Conservation (phyloP, 352 stramenopile genomes). For the Phytophthora kernoviae region DNA sequence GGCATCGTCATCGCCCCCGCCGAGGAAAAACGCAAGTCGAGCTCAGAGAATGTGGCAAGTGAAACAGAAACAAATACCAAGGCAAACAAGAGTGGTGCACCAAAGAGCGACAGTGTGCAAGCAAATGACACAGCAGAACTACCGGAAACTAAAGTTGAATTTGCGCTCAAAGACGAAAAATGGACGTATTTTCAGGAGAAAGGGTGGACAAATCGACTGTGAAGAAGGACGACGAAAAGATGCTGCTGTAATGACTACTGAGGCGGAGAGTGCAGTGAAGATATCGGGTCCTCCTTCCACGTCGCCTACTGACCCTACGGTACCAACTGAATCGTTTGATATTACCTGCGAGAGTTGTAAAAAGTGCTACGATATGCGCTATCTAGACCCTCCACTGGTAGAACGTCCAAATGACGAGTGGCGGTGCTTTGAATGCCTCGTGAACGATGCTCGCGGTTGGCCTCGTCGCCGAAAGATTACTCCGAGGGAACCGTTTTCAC, state of each 20-base stretch:
- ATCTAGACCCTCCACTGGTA: conserved; percentile 79
- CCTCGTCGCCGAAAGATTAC: conserved; percentile 56
- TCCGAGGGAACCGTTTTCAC: conserved; percentile 34
- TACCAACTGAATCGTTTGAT: conserved; percentile 61
- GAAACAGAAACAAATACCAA: conserved; percentile 2
- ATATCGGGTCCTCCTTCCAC: conserved; percentile 9
- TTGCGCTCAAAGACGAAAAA: neutral
- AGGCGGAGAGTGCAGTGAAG: conserved; percentile 4
- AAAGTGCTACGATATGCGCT: conserved; percentile 85
- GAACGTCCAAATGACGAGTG: conserved; percentile 79
- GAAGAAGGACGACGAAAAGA: neutral
- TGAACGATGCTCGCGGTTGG: conserved; percentile 87
- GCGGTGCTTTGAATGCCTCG: conserved; percentile 88
- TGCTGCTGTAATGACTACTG: conserved; percentile 5
- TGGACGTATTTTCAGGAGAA: neutral
- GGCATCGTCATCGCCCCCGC: conserved; percentile 7
- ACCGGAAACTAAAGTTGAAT: conserved; percentile 3
- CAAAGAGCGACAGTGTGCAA: conserved; percentile 1
- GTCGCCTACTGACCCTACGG: conserved; percentile 32
- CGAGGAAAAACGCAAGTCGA: conserved; percentile 27
- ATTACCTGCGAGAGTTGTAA: conserved; percentile 81
- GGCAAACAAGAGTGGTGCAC: neutral
- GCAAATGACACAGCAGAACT: conserved; percentile 4
- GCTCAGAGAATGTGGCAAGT: conserved; percentile 4
- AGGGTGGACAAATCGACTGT: neutral